Evolutionary conservation across 352 stramenopile species (phyloP).

Genomic region (Pythium phragmiticola): DNA sequence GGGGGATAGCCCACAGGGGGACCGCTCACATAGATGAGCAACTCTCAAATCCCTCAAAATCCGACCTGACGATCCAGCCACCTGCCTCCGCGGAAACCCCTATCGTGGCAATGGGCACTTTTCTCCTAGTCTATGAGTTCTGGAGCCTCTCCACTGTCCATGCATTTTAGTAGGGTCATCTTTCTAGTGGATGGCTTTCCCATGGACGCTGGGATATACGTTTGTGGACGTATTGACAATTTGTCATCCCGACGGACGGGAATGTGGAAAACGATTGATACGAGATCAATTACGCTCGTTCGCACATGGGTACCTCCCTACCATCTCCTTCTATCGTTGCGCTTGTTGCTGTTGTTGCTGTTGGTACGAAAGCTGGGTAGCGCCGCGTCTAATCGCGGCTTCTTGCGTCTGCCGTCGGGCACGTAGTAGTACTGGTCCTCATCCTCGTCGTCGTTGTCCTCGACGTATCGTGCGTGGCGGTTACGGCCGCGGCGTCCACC

Average conservation of each 20-base stretch:
- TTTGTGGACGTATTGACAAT: too few relatives aligned
- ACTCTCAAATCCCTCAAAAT: background rate
- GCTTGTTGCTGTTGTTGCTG: constrained; percentile 6
- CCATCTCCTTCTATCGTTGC: constrained; percentile 4
- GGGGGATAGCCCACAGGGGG: too few relatives aligned
- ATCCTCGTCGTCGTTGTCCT: constrained; percentile 20
- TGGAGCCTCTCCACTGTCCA: too few relatives aligned
- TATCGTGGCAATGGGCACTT: background rate
- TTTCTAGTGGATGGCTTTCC: background rate
- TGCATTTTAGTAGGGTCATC: background rate
- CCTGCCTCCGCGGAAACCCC: background rate
- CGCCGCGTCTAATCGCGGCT: constrained; percentile 14
- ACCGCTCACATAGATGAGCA: background rate
- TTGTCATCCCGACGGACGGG: too few relatives aligned
- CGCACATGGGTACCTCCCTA: background rate
- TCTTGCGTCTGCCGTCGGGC: constrained; percentile 7
- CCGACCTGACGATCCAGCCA: background rate
- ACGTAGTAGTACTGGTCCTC: constrained; percentile 37
- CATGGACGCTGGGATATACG: too few relatives aligned
- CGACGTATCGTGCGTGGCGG: constrained; percentile 12
- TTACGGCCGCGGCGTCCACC: constrained; percentile 1
- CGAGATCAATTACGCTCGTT: background rate
- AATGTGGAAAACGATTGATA: background rate
- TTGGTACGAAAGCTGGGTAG: constrained; percentile 17
- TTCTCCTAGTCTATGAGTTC: background rate